phyloP scores from a whole-genome alignment of 1,139 yeast species.

The Debaryomyces nepalensis region DNA sequence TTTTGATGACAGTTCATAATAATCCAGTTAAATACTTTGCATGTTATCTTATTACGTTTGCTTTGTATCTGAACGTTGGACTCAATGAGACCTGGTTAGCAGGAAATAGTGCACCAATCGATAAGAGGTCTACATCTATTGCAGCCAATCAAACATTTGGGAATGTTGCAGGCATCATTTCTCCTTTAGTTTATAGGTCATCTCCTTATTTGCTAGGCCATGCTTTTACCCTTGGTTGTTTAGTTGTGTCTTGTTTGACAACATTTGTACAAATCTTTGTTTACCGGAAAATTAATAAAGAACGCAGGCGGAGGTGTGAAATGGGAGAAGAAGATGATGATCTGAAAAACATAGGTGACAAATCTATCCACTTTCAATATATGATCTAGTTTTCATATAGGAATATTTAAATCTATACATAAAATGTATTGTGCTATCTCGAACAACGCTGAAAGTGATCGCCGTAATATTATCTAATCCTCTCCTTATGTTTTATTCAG shows the following conservation, averaged over 20 bases:
- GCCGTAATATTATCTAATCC: too few relatives aligned
- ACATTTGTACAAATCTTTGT: conserved; percentile 3
- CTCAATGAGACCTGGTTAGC: conserved; percentile 51
- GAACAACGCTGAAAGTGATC: too few relatives aligned
- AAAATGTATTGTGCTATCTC: too few relatives aligned
- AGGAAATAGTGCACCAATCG: conserved; percentile 48
- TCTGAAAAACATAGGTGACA: neutral
- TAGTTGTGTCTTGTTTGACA: conserved; percentile 21
- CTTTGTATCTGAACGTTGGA: conserved; percentile 46
- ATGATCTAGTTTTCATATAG: neutral
- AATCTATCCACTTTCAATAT: conserved; percentile 6
- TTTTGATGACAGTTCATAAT: conserved; percentile 32
- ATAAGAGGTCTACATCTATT: conserved; percentile 49
- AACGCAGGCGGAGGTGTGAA: neutral
- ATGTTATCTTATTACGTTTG: conserved; percentile 44
- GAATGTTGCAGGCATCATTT: conserved; percentile 49
- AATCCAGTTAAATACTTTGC: conserved; percentile 52
- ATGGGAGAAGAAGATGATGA: neutral
- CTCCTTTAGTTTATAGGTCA: conserved; percentile 46
- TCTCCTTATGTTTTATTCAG: neutral
- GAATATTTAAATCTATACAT: too few relatives aligned
- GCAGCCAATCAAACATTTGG: conserved; percentile 51
- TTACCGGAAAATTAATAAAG: neutral
- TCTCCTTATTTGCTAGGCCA: conserved; percentile 43
- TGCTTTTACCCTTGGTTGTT: conserved; percentile 39